phyloP scores from a whole-genome alignment of 1,139 yeast species.

The Citeromyces siamensis region DNA sequence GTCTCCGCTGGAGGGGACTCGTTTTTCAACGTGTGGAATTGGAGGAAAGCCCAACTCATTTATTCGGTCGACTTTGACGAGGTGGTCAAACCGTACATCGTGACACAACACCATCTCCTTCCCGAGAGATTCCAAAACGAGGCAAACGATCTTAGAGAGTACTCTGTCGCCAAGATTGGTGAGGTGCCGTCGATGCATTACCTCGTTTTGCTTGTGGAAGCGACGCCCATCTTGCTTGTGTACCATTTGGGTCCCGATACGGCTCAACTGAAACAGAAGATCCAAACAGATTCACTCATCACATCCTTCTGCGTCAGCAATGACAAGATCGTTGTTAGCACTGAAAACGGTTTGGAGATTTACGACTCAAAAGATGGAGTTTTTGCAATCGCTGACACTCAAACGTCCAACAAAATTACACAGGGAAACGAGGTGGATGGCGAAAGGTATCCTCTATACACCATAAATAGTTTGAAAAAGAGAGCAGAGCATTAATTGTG shows the following conservation, averaged over 20 bases:
- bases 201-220: constrained; percentile 16
- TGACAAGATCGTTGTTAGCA: constrained; percentile 1
- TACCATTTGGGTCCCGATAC: constrained; percentile 13
- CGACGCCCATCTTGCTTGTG: constrained; percentile 12
- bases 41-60: constrained; percentile 23
- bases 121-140: constrained; percentile 56
- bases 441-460: constrained; percentile 37
- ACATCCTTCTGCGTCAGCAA: constrained; percentile 12
- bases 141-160: constrained; percentile 33
- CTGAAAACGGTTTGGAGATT: neutral
- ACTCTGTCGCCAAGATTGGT: constrained; percentile 36
- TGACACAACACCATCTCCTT: constrained; percentile 45
- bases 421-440: constrained; percentile 30
- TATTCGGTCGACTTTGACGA: constrained; percentile 37
- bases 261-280: constrained; percentile 18
- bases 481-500: constrained; percentile 59
- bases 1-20: constrained; percentile 91
- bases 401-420: constrained; percentile 6
- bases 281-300: constrained; percentile 20
- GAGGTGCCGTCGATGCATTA: constrained; percentile 16
- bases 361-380: neutral
- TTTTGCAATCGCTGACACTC: neutral
- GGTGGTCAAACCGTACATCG: constrained; percentile 32
- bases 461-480: constrained; percentile 55
- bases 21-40: constrained; percentile 66